These are phyloP conservation scores for Stramenopiles sp. DNA, from an alignment of 352 stramenopile genomes.

Conservation along the genomic window DNA sequence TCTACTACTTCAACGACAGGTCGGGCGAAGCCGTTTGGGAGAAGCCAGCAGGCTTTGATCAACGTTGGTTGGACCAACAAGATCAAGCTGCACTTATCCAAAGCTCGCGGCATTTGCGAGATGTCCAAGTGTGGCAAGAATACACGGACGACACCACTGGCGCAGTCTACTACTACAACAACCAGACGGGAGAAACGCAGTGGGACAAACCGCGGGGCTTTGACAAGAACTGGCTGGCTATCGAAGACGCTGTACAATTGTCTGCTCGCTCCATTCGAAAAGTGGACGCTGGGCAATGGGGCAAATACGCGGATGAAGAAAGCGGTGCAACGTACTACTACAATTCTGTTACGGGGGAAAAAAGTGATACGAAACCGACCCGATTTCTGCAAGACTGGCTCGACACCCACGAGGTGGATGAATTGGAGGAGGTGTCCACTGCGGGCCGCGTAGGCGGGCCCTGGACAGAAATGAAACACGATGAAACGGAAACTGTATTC, in stretches of 20 bases:
- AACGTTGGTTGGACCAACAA: constrained; percentile 5
- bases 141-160: constrained; percentile 14
- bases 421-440: neutral
- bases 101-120: neutral
- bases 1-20: neutral
- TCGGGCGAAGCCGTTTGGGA: neutral
- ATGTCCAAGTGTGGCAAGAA: constrained; percentile 14
- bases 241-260: neutral
- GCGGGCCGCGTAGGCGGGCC: neutral
- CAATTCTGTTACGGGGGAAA: constrained; percentile 30
- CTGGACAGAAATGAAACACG: neutral
- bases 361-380: constrained; percentile 16
- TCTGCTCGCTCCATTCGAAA: neutral
- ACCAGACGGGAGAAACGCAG: neutral
- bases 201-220: constrained; percentile 13
- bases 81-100: neutral
- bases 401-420: neutral
- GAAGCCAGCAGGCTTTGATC: neutral
- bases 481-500: neutral
- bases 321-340: constrained; percentile 46
- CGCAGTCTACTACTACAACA: constrained; percentile 9
- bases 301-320: constrained; percentile 37
- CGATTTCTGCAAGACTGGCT: neutral
- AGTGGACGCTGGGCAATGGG: constrained; percentile 30
- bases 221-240: neutral